A percentile compares a stretch with the other conserved stretches of the same genome.
Conservation (phyloP, 23 red algal genomes). For the Gracilaria vermiculophylla region DNA sequence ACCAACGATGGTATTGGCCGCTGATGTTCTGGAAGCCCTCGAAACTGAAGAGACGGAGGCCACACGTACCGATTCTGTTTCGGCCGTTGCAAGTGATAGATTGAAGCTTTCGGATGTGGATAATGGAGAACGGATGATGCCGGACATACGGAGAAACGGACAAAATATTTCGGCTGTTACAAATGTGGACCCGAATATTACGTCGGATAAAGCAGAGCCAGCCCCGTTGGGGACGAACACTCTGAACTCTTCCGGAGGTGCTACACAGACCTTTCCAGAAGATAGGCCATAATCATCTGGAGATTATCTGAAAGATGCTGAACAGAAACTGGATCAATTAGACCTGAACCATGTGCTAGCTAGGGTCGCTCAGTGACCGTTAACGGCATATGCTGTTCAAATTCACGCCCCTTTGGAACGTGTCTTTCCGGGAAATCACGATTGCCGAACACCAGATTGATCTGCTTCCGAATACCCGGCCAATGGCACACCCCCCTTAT, state of each 20-base stretch:
- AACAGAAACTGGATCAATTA: neutral
- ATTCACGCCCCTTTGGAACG: neutral
- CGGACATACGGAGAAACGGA: too few species aligned
- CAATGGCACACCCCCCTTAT: neutral
- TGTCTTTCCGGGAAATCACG: neutral
- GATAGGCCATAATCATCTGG: neutral
- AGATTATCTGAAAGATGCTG: neutral
- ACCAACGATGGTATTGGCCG: neutral
- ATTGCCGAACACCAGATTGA: constrained; percentile 7
- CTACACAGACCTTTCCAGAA: neutral
- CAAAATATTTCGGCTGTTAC: neutral
- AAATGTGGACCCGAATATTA: neutral
- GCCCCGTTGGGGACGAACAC: neutral
- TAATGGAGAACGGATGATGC: too few species aligned
- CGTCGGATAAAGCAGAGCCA: neutral
- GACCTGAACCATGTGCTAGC: neutral
- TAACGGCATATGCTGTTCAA: neutral
- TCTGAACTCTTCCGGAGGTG: neutral
- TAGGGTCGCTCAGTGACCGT: neutral
- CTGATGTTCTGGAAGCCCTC: neutral
- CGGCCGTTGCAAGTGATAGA: too few species aligned
- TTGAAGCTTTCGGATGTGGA: too few species aligned
- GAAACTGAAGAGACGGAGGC: too few species aligned
- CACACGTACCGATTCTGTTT: too few species aligned
- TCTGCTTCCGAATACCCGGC: too few species aligned